Conservation (phyloP, 176 grass and related monocot species). For the Zea mays region DNA sequence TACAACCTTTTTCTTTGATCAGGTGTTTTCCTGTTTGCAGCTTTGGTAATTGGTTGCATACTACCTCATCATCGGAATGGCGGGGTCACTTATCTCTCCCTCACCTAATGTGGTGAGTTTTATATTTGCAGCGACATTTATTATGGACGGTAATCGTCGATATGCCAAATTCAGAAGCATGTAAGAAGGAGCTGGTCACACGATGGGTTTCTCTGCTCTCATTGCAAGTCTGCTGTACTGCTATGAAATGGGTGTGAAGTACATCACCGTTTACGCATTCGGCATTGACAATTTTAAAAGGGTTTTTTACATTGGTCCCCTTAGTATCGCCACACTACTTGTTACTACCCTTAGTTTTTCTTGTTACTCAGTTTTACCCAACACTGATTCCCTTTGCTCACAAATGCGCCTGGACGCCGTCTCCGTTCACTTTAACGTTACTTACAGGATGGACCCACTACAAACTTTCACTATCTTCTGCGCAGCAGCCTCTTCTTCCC, state of each 20-base stretch:
- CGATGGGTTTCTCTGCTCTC: slow-evolving; percentile 59
- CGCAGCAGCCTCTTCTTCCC: too few species aligned
- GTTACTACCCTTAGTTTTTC: too few species aligned
- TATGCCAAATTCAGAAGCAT: slow-evolving; percentile 66
- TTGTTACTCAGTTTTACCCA: too few species aligned
- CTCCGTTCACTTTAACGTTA: too few species aligned
- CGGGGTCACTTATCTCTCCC: not conserved
- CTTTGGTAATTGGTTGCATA: not conserved
- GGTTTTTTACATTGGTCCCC: too few species aligned
- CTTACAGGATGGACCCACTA: too few species aligned
- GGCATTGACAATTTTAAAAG: slow-evolving; percentile 91
- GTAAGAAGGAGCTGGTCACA: slow-evolving; percentile 56
- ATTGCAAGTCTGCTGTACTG: slow-evolving; percentile 57
- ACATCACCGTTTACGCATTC: slow-evolving; percentile 73
- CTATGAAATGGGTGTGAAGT: slow-evolving; percentile 75
- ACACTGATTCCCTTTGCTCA: too few species aligned
- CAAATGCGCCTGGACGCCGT: too few species aligned
- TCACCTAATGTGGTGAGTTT: slow-evolving; percentile 30
- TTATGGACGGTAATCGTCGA: slow-evolving; percentile 90
- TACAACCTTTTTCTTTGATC: not conserved
- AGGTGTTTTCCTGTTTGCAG: slow-evolving; percentile 30
- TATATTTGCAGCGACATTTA: slow-evolving; percentile 36
- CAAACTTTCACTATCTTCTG: too few species aligned
- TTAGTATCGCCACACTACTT: too few species aligned
- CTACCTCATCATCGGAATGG: slow-evolving; percentile 20